A percentile compares a stretch with the other conserved stretches of the same genome.
Evolutionary conservation across 2,329 filamentous ascomycete genomes (phyloP).

Genomic region (Lasiodiplodia sp.): DNA sequence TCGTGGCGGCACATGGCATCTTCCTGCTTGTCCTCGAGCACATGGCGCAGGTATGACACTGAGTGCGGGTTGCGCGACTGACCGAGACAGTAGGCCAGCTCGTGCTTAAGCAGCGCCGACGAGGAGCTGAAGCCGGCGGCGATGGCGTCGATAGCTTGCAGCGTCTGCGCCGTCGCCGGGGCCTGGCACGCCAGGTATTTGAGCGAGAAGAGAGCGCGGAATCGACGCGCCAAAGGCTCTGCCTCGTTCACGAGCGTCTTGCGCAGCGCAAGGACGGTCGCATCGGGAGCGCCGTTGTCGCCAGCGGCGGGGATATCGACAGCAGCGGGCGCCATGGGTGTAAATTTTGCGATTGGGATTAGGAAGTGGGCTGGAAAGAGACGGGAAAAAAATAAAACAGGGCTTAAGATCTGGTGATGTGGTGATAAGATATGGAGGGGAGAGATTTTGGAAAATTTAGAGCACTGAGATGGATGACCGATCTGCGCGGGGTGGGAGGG

Average conservation of each 20-base stretch:
- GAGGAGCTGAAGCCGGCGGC: slow-evolving; percentile 84
- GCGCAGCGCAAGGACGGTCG: slow-evolving; percentile 70
- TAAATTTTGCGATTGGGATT: neutral
- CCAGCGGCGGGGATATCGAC: neutral
- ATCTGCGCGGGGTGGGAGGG: slow-evolving; percentile 28
- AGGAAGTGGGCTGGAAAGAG: neutral
- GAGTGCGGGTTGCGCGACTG: slow-evolving; percentile 83
- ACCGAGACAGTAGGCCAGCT: slow-evolving; percentile 94
- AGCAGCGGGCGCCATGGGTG: slow-evolving; percentile 23
- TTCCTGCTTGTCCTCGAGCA: slow-evolving; percentile 80
- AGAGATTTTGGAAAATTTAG: slow-evolving; percentile 29
- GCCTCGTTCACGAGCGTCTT: slow-evolving; percentile 80
- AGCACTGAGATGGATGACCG: slow-evolving; percentile 27
- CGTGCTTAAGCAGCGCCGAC: slow-evolving; percentile 92
- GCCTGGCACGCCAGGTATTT: slow-evolving; percentile 85
- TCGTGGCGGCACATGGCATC: slow-evolving; percentile 97
- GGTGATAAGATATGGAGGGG: slow-evolving; percentile 19
- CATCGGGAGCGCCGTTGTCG: slow-evolving; percentile 33
- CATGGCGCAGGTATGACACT: slow-evolving; percentile 73
- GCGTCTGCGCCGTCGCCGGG: slow-evolving; percentile 62
- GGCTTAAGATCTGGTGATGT: slow-evolving; percentile 20
- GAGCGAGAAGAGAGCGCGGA: slow-evolving; percentile 95
- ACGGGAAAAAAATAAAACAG: neutral
- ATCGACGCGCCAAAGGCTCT: slow-evolving; percentile 84
- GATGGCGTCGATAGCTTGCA: slow-evolving; percentile 78